Conservation (phyloP, 345 rosid species). For the Punica granatum region DNA sequence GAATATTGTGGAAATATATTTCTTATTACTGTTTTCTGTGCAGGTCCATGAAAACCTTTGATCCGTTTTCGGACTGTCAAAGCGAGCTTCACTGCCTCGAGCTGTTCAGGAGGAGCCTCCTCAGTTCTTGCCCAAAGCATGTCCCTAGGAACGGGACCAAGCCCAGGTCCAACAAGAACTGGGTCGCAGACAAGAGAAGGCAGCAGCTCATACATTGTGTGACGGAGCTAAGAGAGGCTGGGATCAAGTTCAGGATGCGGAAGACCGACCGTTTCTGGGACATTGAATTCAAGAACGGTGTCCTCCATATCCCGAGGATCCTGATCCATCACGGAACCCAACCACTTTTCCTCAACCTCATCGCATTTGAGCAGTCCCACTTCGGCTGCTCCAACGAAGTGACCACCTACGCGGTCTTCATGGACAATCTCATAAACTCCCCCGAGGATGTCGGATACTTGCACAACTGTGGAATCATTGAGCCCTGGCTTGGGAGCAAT, state of each 20-base stretch:
- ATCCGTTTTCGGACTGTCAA: constrained; percentile 54
- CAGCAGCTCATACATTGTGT: constrained; percentile 77
- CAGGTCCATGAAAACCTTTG: constrained; percentile 24
- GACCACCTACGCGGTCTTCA: constrained; percentile 72
- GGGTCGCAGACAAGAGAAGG: constrained; percentile 74
- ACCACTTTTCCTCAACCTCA: constrained; percentile 78
- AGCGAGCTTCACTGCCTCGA: constrained; percentile 72
- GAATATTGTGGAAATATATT: not conserved
- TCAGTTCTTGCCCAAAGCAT: constrained; percentile 53
- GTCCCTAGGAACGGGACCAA: constrained; percentile 42
- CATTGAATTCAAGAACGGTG: constrained; percentile 64
- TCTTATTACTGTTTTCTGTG: not conserved
- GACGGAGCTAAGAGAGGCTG: constrained; percentile 65
- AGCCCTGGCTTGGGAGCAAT: constrained; percentile 89
- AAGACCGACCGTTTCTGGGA: constrained; percentile 90
- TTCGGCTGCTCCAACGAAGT: constrained; percentile 66
- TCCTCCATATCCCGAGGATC: constrained; percentile 60
- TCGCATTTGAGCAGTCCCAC: constrained; percentile 81
- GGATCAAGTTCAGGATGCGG: constrained; percentile 61
- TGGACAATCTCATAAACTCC: constrained; percentile 88
- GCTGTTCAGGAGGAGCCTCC: constrained; percentile 59
- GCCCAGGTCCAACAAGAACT: constrained; percentile 40
- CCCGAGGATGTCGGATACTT: constrained; percentile 73
- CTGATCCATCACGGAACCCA: constrained; percentile 84
- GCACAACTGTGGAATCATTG: constrained; percentile 61